A percentile compares a stretch with the other conserved stretches of the same genome.
Evolutionary conservation across 495 filamentous ascomycete genomes (phyloP).

Genomic region (Aspergillus kassunensis): DNA sequence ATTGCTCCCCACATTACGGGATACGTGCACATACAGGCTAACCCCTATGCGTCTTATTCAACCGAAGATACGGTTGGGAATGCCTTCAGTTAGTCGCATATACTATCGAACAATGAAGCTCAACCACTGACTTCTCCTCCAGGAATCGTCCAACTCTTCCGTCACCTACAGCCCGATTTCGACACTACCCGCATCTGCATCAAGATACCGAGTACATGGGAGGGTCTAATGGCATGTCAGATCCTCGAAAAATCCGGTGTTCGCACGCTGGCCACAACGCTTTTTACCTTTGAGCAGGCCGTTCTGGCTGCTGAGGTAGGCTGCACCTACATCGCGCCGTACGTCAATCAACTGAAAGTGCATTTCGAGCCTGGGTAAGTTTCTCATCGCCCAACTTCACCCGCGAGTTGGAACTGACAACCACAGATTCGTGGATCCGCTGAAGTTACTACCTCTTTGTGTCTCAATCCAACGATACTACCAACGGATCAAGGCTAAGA

Average conservation of each 20-base stretch:
- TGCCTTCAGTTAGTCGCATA: conserved; percentile 44
- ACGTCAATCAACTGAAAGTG: conserved; percentile 61
- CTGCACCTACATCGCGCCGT: conserved; percentile 59
- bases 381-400: not conserved
- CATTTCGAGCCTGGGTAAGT: conserved; percentile 53
- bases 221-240: conserved; percentile 59
- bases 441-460: conserved; percentile 44
- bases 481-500: conserved; percentile 33
- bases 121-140: not conserved
- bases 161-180: conserved; percentile 45
- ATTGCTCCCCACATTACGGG: conserved; percentile 52
- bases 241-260: conserved; percentile 50
- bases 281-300: conserved; percentile 58
- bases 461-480: conserved; percentile 53
- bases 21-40: conserved; percentile 57
- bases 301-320: conserved; percentile 51
- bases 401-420: not conserved
- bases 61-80: conserved; percentile 51
- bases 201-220: conserved; percentile 62
- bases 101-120: not conserved
- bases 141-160: conserved; percentile 50
- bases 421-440: conserved; percentile 35
- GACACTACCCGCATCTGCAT: conserved; percentile 51
- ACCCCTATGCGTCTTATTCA: conserved; percentile 53
- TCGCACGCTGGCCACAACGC: conserved; percentile 55